Base-by-base conservation (phyloP, 306 rosid genomes). In the Fragaria nilgerrensis region DNA sequence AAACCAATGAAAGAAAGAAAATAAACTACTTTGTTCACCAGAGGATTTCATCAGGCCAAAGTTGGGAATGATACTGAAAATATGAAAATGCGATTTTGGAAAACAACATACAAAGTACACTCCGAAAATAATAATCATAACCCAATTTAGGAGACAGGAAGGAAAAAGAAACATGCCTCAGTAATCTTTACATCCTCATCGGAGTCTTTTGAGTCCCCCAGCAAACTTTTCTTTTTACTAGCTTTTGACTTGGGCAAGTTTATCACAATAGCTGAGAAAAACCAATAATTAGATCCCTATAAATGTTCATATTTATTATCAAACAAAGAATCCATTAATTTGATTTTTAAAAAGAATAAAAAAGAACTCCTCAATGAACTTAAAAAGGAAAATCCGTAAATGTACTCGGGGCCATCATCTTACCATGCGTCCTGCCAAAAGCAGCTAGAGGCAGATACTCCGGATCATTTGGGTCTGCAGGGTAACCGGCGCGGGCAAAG, bases 391-490 rank as follows among this genome's bases (percentile, higher is more conserved):
- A 81, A 25, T 22, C 32, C 6, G 11, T 37, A 37, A 37, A 37
- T 19, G 68, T 1, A 43, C 13, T 19, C 36, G 19, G 64, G 48
- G 16, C 1, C 27, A 81, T 68, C 79, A 78, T 32, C 90, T 81
- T 84, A 94, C 98, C 56, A 58, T 92, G 89, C 2, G 97, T 85
- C 86, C 85, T 86, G 65, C 95, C 93, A 76, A 92, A 95, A 39
- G 90, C 89, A 65, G 92, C 84, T 14, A 88, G 89, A 74, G 93
- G 93, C 82, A 82, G 89, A 82, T 87, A 95, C 80, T 92, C 99
- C 0, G 97, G 99, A 81, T 95, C 97, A 80, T 36, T 88, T 52
- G 99, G 99, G 81, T 95, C 99, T 2, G 93, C 88, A 3, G 97
- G 85, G 79, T 74, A 92, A 58, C 99, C 99, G 43, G 99, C 89